Evolutionary conservation across 306 rosid species (phyloP).

Genomic region (Hippophae gyantsensis): DNA sequence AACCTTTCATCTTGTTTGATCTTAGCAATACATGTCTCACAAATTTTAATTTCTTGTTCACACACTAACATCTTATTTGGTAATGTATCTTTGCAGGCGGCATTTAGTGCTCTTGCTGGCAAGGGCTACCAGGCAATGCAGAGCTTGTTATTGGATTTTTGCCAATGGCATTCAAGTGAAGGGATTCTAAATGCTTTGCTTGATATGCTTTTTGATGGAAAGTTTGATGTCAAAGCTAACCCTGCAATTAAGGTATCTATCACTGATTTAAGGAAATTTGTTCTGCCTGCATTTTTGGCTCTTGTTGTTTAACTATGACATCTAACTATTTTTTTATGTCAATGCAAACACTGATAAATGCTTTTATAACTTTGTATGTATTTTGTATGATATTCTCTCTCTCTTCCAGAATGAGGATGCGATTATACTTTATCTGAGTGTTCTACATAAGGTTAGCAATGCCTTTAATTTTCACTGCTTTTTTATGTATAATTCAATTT

Average conservation of each 20-base stretch:
- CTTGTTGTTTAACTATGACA: conserved; percentile 3
- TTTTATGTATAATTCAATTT: conserved; percentile 2
- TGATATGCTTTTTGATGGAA: conserved; percentile 95
- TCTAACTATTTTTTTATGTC: conserved; percentile 10
- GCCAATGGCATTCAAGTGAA: conserved; percentile 67
- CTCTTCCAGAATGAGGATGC: conserved; percentile 84
- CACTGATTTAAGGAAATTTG: conserved; percentile 17
- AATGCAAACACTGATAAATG: conserved; percentile 7
- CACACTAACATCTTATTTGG: conserved; percentile 1
- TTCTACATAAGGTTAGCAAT: conserved; percentile 78
- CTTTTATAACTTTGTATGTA: conserved; percentile 9
- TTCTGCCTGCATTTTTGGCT: conserved; percentile 15
- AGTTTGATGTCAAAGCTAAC: conserved; percentile 56
- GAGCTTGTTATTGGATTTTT: conserved; percentile 83
- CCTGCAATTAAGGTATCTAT: conserved; percentile 74
- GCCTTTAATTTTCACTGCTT: conserved; percentile 21
- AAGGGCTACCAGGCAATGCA: conserved; percentile 91
- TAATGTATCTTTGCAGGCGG: conserved; percentile 44
- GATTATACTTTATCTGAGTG: conserved; percentile 58
- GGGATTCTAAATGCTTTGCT: conserved; percentile 68
- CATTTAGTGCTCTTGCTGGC: conserved; percentile 90
- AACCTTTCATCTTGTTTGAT: conserved; percentile 9
- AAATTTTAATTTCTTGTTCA: not conserved
- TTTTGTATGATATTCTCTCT: conserved; percentile 10
- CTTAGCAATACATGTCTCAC: too few species aligned